phyloP scores from a whole-genome alignment of 176 grass and related monocot species.

The Eragrostis curvula region DNA sequence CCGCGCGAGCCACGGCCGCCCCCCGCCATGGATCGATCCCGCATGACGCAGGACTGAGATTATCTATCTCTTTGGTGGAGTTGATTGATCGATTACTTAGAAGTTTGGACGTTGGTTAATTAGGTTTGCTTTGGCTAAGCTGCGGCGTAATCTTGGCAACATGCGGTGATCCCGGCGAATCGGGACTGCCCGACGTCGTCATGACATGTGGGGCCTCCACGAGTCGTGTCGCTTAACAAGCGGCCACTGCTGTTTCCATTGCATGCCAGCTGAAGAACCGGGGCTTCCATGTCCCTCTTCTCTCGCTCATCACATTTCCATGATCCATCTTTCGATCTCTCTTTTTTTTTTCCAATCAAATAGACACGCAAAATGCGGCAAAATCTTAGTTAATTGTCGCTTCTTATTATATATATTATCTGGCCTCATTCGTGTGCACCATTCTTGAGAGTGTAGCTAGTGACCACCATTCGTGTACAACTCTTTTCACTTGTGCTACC shows the following conservation, averaged over 20 bases:
- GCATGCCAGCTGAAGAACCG: background rate
- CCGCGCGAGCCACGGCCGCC: conserved; percentile 46
- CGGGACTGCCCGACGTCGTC: background rate
- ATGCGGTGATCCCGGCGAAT: conserved; percentile 45
- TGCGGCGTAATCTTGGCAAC: background rate
- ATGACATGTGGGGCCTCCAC: conserved; percentile 34
- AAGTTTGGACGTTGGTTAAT: background rate
- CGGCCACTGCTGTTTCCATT: background rate
- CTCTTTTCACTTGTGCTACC: too few relatives aligned
- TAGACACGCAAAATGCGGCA: too few relatives aligned
- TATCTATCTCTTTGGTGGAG: background rate
- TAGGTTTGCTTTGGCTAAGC: background rate
- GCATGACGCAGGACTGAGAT: conserved; percentile 30
- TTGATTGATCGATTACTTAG: background rate
- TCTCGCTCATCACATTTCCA: background rate
- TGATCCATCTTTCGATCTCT: background rate
- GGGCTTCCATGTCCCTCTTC: background rate
- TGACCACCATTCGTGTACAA: too few relatives aligned
- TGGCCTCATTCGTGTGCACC: too few relatives aligned
- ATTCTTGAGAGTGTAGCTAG: too few relatives aligned
- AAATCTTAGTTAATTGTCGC: too few relatives aligned
- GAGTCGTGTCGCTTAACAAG: conserved; percentile 3
- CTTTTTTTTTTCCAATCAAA: too few relatives aligned
- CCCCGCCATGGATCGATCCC: conserved; percentile 52
- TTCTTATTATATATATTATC: too few relatives aligned